Evolutionary conservation across 495 filamentous ascomycete genomes (phyloP).

Genomic region (Aspergillus funiculosus): DNA sequence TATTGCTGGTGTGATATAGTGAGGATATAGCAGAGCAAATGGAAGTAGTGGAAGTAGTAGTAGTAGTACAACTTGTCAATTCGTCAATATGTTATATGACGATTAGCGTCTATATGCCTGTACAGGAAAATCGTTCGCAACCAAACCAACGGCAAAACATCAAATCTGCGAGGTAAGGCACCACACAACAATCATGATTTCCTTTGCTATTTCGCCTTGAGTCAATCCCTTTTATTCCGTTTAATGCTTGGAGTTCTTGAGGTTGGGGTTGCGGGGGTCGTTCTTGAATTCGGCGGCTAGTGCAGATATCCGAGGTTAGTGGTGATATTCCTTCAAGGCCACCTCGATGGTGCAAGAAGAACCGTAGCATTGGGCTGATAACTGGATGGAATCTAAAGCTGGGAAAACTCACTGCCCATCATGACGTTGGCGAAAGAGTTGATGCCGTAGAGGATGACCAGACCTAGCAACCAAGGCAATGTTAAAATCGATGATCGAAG

Average conservation of each 20-base stretch:
- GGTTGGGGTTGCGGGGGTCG: slow-evolving; percentile 84
- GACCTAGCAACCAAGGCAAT: slow-evolving; percentile 46
- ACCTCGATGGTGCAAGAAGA: background rate
- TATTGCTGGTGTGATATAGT: too few relatives aligned
- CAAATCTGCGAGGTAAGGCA: slow-evolving; percentile 21
- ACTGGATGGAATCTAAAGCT: background rate
- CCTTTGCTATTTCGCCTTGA: slow-evolving; percentile 11
- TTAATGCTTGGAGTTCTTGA: slow-evolving; percentile 51
- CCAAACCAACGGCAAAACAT: slow-evolving; percentile 25
- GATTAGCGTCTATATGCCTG: slow-evolving; percentile 42
- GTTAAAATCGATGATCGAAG: slow-evolving; percentile 26
- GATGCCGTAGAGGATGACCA: slow-evolving; percentile 80
- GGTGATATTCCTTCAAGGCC: background rate
- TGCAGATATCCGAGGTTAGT: slow-evolving; percentile 22
- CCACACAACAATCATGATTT: slow-evolving; percentile 8
- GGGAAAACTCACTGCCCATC: slow-evolving; percentile 59
- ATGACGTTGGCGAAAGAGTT: slow-evolving; percentile 67
- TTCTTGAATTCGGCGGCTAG: slow-evolving; percentile 89
- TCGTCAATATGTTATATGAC: slow-evolving; percentile 37
- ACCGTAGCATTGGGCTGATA: background rate
- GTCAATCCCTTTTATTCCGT: slow-evolving; percentile 4
- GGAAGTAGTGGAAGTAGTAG: slow-evolving; percentile 25
- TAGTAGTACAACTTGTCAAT: slow-evolving; percentile 45
- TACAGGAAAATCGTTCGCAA: slow-evolving; percentile 37
- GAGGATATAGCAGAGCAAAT: too few relatives aligned